Evolutionary conservation across 164 flowering plant genomes (phyloP), one percentile per base, ranked within the genome.

Genomic region (Cinnamomum chago): DNA sequence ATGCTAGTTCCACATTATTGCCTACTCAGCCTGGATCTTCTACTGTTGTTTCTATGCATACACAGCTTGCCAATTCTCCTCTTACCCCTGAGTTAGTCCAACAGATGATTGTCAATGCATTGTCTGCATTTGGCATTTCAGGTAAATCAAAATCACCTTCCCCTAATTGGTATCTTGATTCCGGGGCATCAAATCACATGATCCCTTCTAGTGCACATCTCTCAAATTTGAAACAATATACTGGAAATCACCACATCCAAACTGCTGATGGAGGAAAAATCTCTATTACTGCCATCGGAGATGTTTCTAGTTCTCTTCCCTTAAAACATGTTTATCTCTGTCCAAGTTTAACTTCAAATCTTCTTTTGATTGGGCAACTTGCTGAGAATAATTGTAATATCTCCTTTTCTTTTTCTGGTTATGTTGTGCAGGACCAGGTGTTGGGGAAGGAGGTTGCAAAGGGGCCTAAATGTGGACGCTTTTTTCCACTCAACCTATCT

Each of bases 371-470:
- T 40, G 23, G 70, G 33, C 70, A 68, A 30, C 35, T 68, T 20
- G 23, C 40, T 68, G 70, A 68, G 3, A 68, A 62, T 62, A 62
- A 62, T 62, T 62, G 66, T 62, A 62, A 62, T n/a, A 22, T 62
- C 24, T 9, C 3, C 3, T 50, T 24, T 51, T 33, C 35, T 25
- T 25, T 1, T 33, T 33, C 35, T 33, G 35, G 35, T 33, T 33
- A 33, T 33, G 35, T 51, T 69, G 28, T 50, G 58, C 58, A 69
- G 58, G 72, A 69, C 50, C 72, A 69, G 50, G 2, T 51, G 35
- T 70, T 40, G 11, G 62, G 72, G 72, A 70, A 52, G 72, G 52
- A 24, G 62, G 52, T 70, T 30, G 62, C 62, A 0, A 62, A 3
- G 66, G 66, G 66, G 66, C 66, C 7, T 62, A 62, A 62, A 18